Conservation (phyloP, 805 yeast species). For the Nakazawaea laoshanensis region DNA sequence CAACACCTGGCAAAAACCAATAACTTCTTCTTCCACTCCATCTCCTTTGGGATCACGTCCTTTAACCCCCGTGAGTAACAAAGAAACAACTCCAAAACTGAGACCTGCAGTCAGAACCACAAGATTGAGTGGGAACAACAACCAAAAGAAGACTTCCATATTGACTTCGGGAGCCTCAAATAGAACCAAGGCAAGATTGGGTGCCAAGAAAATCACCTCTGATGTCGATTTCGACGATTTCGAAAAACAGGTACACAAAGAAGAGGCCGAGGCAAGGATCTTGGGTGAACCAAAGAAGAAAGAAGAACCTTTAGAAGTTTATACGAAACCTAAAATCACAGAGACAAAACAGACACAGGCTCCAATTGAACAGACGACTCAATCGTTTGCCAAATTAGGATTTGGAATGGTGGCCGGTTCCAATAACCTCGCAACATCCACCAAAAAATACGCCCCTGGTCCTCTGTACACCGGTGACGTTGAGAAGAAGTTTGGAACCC, state of each 20-base stretch:
- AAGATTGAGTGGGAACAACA: constrained; percentile 9
- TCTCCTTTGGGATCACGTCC: constrained; percentile 40
- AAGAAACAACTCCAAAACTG: constrained; percentile 19
- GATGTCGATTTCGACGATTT: constrained; percentile 52
- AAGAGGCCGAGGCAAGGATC: constrained; percentile 58
- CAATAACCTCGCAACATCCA: constrained; percentile 29
- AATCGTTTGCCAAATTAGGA: constrained; percentile 73
- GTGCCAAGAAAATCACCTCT: constrained; percentile 45
- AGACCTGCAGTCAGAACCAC: constrained; percentile 22
- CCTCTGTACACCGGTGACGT: constrained; percentile 69
- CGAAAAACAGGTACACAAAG: constrained; percentile 74
- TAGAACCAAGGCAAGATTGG: constrained; percentile 48
- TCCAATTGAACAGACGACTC: constrained; percentile 44
- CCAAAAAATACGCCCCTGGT: constrained; percentile 37
- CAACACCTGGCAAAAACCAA: constrained; percentile 85
- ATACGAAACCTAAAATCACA: constrained; percentile 8
- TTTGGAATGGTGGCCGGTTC: constrained; percentile 79
- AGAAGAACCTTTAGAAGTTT: constrained; percentile 4
- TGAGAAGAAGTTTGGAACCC: constrained; percentile 70
- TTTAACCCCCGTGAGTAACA: constrained; percentile 29
- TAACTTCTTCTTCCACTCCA: constrained; percentile 34
- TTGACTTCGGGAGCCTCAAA: constrained; percentile 31
- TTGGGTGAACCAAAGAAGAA: constrained; percentile 26
- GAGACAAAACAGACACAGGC: constrained; percentile 11
- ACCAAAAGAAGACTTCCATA: constrained; percentile 25